These are phyloP conservation scores for Alternaria sp. DNA, from an alignment of 2,329 filamentous ascomycete genomes.

Conservation along the genomic window DNA sequence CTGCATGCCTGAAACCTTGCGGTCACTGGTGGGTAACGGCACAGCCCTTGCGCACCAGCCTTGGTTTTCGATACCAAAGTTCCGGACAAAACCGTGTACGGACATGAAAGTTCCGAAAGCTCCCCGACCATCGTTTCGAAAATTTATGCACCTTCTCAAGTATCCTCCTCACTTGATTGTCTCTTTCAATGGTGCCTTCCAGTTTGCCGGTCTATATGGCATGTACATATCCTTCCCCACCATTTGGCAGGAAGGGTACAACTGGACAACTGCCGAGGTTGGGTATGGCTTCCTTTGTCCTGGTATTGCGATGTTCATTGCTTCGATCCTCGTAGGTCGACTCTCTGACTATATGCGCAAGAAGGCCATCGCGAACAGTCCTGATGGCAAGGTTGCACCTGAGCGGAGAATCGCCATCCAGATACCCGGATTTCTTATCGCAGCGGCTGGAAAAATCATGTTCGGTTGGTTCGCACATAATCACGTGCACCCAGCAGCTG, in stretches of 20 bases:
- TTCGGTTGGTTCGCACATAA: conserved; percentile 53
- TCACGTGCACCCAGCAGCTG: conserved; percentile 24
- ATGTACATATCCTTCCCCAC: conserved; percentile 38
- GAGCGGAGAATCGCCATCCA: conserved; percentile 54
- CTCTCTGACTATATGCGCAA: conserved; percentile 51
- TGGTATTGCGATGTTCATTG: conserved; percentile 44
- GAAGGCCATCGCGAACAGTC: conserved; percentile 32
- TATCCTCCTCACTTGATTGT: conserved; percentile 43
- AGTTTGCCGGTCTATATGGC: conserved; percentile 39
- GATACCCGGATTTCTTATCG: conserved; percentile 52
- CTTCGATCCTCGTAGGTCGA: conserved; percentile 51
- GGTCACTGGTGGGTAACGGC: conserved; percentile 57
- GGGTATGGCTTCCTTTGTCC: conserved; percentile 52
- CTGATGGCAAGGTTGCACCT: conserved; percentile 42
- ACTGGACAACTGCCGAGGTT: conserved; percentile 45
- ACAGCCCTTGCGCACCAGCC: conserved; percentile 29
- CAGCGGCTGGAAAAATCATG: conserved; percentile 50
- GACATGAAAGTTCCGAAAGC: conserved; percentile 26
- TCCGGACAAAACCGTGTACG: conserved; percentile 28
- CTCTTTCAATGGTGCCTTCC: conserved; percentile 38
- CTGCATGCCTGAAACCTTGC: conserved; percentile 58
- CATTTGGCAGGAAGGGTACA: conserved; percentile 41
- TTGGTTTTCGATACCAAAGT: conserved; percentile 37
- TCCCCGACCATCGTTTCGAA: conserved; percentile 34
- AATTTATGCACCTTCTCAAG: conserved; percentile 34